Conservation (phyloP, 2,329 filamentous ascomycete genomes). For the Paecilomyces variotii region DNA sequence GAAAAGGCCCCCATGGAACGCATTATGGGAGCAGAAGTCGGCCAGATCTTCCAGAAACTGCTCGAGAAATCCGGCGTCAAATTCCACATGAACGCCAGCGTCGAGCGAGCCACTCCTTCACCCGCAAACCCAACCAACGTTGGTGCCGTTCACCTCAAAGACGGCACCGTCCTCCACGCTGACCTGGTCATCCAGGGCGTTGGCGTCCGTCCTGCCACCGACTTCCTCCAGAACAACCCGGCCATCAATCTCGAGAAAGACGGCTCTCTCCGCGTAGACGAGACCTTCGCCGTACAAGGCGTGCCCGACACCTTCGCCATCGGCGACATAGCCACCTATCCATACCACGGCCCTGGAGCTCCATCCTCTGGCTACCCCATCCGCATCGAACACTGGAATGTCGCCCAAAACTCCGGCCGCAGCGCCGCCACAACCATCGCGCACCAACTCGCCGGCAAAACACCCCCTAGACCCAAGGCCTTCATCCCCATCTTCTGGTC, state of each 20-base stretch:
- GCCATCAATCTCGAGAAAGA: constrained; percentile 67
- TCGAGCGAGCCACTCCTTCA: constrained; percentile 75
- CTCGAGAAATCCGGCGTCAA: constrained; percentile 83
- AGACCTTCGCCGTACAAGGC: constrained; percentile 67
- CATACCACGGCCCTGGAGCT: constrained; percentile 83
- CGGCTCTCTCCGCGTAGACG: constrained; percentile 75
- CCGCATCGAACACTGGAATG: constrained; percentile 97
- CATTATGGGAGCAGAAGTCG: constrained; percentile 75
- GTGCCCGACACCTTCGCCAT: constrained; percentile 77
- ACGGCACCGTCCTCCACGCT: constrained; percentile 74
- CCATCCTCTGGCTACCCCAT: constrained; percentile 50
- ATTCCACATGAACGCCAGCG: constrained; percentile 72
- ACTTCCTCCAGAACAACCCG: constrained; percentile 67
- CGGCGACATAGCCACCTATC: constrained; percentile 90
- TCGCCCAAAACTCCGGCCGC: constrained; percentile 87
- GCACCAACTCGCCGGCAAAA: constrained; percentile 30
- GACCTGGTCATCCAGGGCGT: constrained; percentile 89
- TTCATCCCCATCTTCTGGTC: constrained; percentile 98
- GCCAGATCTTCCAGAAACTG: constrained; percentile 67
- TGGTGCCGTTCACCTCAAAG: constrained; percentile 73
- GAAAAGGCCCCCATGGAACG: constrained; percentile 76
- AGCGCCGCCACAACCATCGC: constrained; percentile 70
- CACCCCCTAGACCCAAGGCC: constrained; percentile 49
- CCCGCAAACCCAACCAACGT: constrained; percentile 61
- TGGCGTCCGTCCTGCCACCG: constrained; percentile 77